Conservation (phyloP, 2,329 filamentous ascomycete species). For the Davidsoniella eucalypti region DNA sequence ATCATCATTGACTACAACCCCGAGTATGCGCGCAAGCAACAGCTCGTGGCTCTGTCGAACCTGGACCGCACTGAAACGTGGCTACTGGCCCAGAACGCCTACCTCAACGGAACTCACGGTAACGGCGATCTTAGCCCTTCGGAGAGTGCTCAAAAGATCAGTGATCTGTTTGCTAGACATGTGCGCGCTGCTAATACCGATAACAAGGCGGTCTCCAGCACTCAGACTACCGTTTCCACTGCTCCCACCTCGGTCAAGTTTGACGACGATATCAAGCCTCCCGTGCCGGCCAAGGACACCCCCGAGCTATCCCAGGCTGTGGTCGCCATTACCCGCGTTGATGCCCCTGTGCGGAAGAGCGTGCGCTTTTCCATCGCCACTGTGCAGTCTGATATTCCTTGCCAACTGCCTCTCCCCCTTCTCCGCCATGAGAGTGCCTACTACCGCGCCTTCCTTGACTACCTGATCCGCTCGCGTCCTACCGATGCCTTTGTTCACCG, state of each 20-base stretch:
- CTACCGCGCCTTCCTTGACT: conserved; percentile 70
- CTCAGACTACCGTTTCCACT: background rate
- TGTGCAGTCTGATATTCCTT: conserved; percentile 28
- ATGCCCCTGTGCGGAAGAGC: conserved; percentile 32
- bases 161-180: background rate
- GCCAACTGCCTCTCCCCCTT: conserved; percentile 35
- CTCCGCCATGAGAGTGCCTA: conserved; percentile 57
- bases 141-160: background rate
- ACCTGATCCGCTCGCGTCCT: conserved; percentile 46
- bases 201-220: conserved; percentile 15
- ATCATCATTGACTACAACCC: conserved; percentile 55
- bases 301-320: background rate
- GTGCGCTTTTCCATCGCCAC: conserved; percentile 54
- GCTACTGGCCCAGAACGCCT: conserved; percentile 67
- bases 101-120: conserved; percentile 53
- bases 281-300: background rate
- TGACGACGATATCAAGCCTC: background rate
- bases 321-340: background rate
- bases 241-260: background rate
- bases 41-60: conserved; percentile 53
- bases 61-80: conserved; percentile 74
- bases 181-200: conserved; percentile 12
- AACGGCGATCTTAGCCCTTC: conserved; percentile 14
- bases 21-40: conserved; percentile 56
- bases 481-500: conserved; percentile 74